phyloP scores from a whole-genome alignment of 2,329 filamentous ascomycete species.

The Torrubiellomyces zombiae region DNA sequence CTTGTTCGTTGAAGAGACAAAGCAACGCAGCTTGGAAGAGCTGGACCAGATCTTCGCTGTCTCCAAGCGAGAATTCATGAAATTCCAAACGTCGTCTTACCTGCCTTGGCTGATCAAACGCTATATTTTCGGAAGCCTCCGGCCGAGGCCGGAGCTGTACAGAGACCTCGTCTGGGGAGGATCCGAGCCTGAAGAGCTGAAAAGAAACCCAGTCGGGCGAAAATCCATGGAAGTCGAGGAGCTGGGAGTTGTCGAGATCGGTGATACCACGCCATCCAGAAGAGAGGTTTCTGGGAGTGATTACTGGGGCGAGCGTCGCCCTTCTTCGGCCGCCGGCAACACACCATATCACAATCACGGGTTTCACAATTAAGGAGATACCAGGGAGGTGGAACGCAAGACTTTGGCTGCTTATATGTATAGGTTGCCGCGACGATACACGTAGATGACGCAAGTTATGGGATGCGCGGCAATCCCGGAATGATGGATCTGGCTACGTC shows the following conservation, averaged over 20 bases:
- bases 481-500: no score
- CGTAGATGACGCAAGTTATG: no score
- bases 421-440: no score
- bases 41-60: slow-evolving; percentile 21
- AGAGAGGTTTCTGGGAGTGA: no score
- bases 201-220: not conserved
- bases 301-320: not conserved
- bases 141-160: slow-evolving; percentile 15
- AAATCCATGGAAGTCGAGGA: not conserved
- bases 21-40: slow-evolving; percentile 21
- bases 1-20: slow-evolving; percentile 26
- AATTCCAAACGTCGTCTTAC: slow-evolving; percentile 16
- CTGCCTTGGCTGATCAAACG: slow-evolving; percentile 18
- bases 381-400: no score
- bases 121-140: slow-evolving; percentile 8
- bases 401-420: no score
- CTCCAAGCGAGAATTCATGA: slow-evolving; percentile 21
- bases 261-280: no score
- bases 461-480: no score
- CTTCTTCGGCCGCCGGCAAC: no score
- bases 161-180: slow-evolving; percentile 15
- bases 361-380: no score
- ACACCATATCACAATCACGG: no score
- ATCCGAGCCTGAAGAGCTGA: slow-evolving; percentile 2
- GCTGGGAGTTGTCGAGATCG: not conserved